Percentiles rank a stretch among this genome's conserved stretches.
phyloP scores from a whole-genome alignment of 164 flowering plant genomes.

The Euptelea pleiosperma region DNA sequence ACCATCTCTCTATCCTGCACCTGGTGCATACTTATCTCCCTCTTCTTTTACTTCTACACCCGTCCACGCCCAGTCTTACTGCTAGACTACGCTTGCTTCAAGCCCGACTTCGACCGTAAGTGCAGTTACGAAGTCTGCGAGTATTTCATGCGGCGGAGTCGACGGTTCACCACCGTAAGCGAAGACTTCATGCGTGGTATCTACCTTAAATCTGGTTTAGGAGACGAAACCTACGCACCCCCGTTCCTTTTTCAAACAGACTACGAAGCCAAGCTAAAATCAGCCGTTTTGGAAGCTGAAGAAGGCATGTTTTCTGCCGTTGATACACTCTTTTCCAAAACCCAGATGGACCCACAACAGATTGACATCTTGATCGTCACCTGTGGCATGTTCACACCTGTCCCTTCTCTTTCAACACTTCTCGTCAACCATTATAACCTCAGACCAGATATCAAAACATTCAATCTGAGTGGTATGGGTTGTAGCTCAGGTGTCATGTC shows the following conservation, averaged over 20 bases:
- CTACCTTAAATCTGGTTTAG: conserved; percentile 50
- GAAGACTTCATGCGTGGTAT: conserved; percentile 50
- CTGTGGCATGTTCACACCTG: conserved; percentile 42
- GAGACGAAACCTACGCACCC: conserved; percentile 58
- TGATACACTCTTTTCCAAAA: conserved; percentile 32
- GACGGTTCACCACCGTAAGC: conserved; percentile 19
- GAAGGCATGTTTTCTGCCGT: conserved; percentile 48
- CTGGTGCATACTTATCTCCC: conserved; percentile 15
- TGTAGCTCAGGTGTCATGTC: conserved; percentile 52
- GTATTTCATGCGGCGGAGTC: conserved; percentile 28
- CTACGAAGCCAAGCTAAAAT: conserved; percentile 24
- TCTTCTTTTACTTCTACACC: conserved; percentile 15
- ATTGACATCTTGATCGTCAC: conserved; percentile 44
- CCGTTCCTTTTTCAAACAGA: conserved; percentile 41
- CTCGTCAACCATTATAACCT: conserved; percentile 43
- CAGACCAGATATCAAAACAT: conserved; percentile 38
- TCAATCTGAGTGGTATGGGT: conserved; percentile 60
- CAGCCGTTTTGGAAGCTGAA: conserved; percentile 41
- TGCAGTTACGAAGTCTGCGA: conserved; percentile 29
- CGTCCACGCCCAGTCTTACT: conserved; percentile 36
- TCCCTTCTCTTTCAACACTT: conserved; percentile 46
- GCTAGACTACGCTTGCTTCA: conserved; percentile 47
- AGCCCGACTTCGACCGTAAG: conserved; percentile 39
- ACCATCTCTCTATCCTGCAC: conserved; percentile 20
- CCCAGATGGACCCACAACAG: conserved; percentile 21